phyloP scores from a whole-genome alignment of 2,329 filamentous ascomycete species.

The Aspergillus persii region DNA sequence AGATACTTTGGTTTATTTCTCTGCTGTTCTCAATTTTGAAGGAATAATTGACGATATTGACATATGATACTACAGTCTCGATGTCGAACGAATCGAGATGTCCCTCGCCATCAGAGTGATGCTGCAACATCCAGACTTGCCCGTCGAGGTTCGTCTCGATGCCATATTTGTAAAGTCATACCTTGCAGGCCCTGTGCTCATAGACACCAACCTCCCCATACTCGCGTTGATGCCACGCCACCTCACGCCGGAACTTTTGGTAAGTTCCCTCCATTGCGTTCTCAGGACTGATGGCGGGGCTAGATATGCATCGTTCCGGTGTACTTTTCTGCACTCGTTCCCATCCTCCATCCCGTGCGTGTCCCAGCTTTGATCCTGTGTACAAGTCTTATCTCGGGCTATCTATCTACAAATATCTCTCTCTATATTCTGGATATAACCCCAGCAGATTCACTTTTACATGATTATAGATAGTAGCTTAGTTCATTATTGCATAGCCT shows the following conservation, averaged over 20 bases:
- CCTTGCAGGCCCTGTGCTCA: not conserved
- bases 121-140: not conserved
- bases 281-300: too few species aligned
- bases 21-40: not conserved
- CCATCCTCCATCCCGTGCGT: too few species aligned
- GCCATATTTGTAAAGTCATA: not conserved
- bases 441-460: too few species aligned
- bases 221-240: too few species aligned
- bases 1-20: not conserved
- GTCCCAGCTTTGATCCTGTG: too few species aligned
- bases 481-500: too few species aligned
- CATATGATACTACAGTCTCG: conserved; percentile 3
- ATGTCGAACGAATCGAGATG: not conserved
- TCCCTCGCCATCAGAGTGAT: not conserved
- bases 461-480: too few species aligned
- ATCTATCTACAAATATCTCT: too few species aligned
- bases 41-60: conserved; percentile 17
- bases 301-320: too few species aligned
- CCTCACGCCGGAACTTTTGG: not conserved
- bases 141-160: not conserved
- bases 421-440: too few species aligned
- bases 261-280: not conserved
- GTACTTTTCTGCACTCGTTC: too few species aligned
- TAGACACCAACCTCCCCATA: not conserved
- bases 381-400: too few species aligned